These are phyloP conservation scores for Microbotryum intermedium DNA, from an alignment of 1,284 basidiomycete genomes.

Conservation along the genomic window DNA sequence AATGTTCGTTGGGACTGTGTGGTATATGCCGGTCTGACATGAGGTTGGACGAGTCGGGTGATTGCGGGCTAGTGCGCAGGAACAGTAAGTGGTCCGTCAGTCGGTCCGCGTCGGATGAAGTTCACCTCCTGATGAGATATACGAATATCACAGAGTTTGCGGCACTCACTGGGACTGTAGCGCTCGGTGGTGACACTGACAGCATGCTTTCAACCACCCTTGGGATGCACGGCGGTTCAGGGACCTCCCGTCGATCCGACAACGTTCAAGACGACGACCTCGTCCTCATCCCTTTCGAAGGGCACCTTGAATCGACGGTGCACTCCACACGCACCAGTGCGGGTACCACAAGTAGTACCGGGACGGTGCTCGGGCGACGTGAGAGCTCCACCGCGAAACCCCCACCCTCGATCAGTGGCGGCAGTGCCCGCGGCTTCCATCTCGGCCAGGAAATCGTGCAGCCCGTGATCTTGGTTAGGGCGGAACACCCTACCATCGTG, in stretches of 20 bases:
- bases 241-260: slow-evolving; percentile 4
- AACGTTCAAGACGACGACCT: slow-evolving; percentile 31
- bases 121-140: not conserved
- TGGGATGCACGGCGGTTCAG: slow-evolving; percentile 8
- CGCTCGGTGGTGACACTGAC: slow-evolving; percentile 4
- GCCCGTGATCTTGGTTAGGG: slow-evolving; percentile 36
- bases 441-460: slow-evolving; percentile 16
- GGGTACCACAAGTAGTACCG: slow-evolving; percentile 2
- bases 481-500: slow-evolving; percentile 38
- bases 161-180: slow-evolving; percentile 28
- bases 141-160: slow-evolving; percentile 31
- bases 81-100: slow-evolving; percentile 62
- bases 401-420: not conserved
- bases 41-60: slow-evolving; percentile 64
- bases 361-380: not conserved
- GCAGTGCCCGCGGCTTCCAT: not conserved
- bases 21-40: slow-evolving; percentile 92
- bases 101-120: not conserved
- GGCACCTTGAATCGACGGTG: not conserved
- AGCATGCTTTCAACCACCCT: slow-evolving; percentile 28
- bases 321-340: not conserved
- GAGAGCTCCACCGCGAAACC: not conserved
- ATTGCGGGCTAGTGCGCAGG: slow-evolving; percentile 56
- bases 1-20: slow-evolving; percentile 72
- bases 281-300: slow-evolving; percentile 5